Evolutionary conservation across 75 land plant species (phyloP).

Genomic region (Selaginella tamariscina): DNA sequence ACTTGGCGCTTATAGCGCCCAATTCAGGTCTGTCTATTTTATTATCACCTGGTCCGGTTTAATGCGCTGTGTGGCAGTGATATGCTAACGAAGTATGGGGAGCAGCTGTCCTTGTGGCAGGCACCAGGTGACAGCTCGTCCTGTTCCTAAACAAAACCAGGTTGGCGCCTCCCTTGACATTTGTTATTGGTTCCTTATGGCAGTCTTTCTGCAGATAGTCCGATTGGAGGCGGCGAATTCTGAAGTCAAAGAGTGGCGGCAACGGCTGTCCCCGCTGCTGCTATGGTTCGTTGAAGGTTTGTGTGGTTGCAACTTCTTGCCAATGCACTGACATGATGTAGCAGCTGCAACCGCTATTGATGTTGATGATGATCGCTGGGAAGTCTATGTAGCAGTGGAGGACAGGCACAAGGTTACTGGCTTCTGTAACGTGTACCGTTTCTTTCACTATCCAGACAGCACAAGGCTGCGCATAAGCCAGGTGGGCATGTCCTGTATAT

Average conservation of each 20-base stretch:
- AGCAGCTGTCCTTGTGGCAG: slow-evolving; percentile 15
- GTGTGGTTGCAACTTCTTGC: background rate
- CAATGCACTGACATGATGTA: background rate
- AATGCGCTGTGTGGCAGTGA: slow-evolving; percentile 3
- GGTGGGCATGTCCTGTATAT: slow-evolving; percentile 21
- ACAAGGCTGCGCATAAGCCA: slow-evolving; percentile 73
- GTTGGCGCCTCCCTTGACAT: slow-evolving; percentile 16
- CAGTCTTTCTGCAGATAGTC: background rate
- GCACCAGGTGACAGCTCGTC: slow-evolving; percentile 13
- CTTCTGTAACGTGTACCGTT: slow-evolving; percentile 73
- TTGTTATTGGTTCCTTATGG: background rate
- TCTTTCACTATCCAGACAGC: slow-evolving; percentile 83
- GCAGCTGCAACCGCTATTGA: slow-evolving; percentile 77
- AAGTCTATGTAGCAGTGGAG: slow-evolving; percentile 49
- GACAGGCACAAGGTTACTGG: slow-evolving; percentile 45
- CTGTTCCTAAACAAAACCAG: background rate
- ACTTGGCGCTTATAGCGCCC: slow-evolving; percentile 23
- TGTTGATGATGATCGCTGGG: slow-evolving; percentile 71
- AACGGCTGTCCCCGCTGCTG: slow-evolving; percentile 61
- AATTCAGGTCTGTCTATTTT: slow-evolving; percentile 11
- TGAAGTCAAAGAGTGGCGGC: slow-evolving; percentile 49
- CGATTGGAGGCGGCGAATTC: slow-evolving; percentile 20
- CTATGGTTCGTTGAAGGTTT: slow-evolving; percentile 81
- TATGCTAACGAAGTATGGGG: background rate
- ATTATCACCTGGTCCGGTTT: background rate